phyloP scores from a whole-genome alignment of 805 yeast genomes.

The Metschnikowia gruessii region DNA sequence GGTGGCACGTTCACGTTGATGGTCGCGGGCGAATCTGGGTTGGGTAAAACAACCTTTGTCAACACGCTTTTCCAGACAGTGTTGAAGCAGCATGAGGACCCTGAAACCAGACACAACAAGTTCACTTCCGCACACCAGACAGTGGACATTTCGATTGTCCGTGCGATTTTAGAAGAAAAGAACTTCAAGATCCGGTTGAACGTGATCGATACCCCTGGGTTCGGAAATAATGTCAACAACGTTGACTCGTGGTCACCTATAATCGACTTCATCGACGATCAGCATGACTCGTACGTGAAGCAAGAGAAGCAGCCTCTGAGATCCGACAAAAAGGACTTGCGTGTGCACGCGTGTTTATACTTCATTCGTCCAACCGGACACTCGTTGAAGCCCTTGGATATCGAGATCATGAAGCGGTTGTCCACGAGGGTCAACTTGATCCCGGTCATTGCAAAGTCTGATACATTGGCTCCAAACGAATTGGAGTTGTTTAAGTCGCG shows the following conservation, averaged over 20 bases:
- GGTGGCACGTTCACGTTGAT: slow-evolving; percentile 78
- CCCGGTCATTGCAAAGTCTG: slow-evolving; percentile 88
- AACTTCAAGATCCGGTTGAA: slow-evolving; percentile 75
- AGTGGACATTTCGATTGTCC: slow-evolving; percentile 71
- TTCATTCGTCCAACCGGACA: slow-evolving; percentile 92
- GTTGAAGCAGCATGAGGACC: slow-evolving; percentile 57
- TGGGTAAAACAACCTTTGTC: slow-evolving; percentile 89
- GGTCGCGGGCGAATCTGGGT: slow-evolving; percentile 90
- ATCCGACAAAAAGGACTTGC: slow-evolving; percentile 61
- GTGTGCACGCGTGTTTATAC: slow-evolving; percentile 89
- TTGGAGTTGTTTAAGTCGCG: slow-evolving; percentile 66
- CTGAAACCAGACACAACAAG: slow-evolving; percentile 54
- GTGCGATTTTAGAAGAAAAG: slow-evolving; percentile 83
- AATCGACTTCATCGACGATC: slow-evolving; percentile 86
- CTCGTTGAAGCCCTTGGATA: slow-evolving; percentile 80
- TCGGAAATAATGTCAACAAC: slow-evolving; percentile 88
- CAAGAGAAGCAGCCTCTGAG: slow-evolving; percentile 92
- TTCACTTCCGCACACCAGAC: slow-evolving; percentile 58
- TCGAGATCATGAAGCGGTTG: slow-evolving; percentile 81
- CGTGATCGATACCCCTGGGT: slow-evolving; percentile 89
- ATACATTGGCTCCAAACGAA: slow-evolving; percentile 72
- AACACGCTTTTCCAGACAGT: slow-evolving; percentile 80
- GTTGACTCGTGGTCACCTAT: slow-evolving; percentile 83
- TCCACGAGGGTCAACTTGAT: slow-evolving; percentile 80
- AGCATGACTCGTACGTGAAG: slow-evolving; percentile 82